Base-by-base conservation (phyloP, 306 rosid species). In the Oemleria cerasiformis region DNA sequence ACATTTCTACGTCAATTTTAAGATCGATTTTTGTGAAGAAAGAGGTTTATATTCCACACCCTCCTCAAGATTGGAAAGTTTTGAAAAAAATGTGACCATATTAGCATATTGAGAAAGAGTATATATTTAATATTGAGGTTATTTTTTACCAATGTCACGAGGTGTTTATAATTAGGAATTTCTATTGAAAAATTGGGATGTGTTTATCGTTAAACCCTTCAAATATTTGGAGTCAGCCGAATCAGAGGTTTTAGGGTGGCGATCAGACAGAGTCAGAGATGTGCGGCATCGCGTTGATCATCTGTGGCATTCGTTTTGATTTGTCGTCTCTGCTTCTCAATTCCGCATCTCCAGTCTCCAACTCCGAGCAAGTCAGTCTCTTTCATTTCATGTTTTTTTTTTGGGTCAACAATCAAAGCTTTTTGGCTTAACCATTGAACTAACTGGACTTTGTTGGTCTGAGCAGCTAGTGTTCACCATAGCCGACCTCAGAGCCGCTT, bases 211-310 rank as follows among this genome's bases (percentile, higher is more conserved):
- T 0, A 25, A 25, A 57, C 8, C 63, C 38, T 16, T 12, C 2
- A 53, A 19, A 20, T 54, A 7, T 54, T 25, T 25, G 2, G 1
- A 25, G 30, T 25, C 1, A 25, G 30, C 30, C 3, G 17, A 20
- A 6, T 4, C 7, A 5, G 15, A 30, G 63, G 63, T 36, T 14
- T 58, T 25, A 19, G 42, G 20, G 40, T 30, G 42, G 63, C 11
- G 7, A 58, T 58, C 63, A 13, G 2, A 60, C 48, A 15, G 0
- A 21, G 64, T 4, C 2, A 70, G 75, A 87, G 64, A 94, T 91
- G 98, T 91, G 98, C 58, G 98, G 98, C 79, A 87, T 94, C 63
- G 95, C 97, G 58, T 66, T 94, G 86, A 80, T 86, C 7, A 75
- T 94, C 41, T 85, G 82, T 0, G 96, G 91, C 72, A 61, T 86